phyloP scores from a whole-genome alignment of 257 asterid species.

The Gentiana dahurica region DNA sequence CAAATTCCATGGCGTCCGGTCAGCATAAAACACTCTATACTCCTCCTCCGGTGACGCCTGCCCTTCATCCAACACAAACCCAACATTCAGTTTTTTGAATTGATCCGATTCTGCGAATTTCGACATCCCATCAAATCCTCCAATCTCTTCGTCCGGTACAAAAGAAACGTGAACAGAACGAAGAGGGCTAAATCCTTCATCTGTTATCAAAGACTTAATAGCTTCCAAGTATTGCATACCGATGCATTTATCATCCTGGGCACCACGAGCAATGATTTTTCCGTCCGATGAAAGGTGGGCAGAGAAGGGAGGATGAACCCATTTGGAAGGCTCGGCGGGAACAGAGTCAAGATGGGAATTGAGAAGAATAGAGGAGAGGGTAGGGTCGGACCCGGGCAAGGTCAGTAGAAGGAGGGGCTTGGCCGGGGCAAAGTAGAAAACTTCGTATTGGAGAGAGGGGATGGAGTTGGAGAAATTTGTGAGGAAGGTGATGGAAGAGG shows the following conservation, averaged over 20 bases:
- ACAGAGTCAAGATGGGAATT: conserved; percentile 93
- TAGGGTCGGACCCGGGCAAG: conserved; percentile 64
- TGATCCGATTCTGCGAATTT: conserved; percentile 47
- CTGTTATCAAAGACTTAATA: conserved; percentile 25
- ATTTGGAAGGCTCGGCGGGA: conserved; percentile 79
- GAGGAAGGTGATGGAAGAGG: conserved; percentile 55
- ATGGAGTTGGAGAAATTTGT: conserved; percentile 50
- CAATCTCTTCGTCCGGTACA: conserved; percentile 86
- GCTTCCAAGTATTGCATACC: conserved; percentile 83
- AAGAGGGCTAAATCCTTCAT: conserved; percentile 26
- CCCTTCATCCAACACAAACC: conserved; percentile 89
- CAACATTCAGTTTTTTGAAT: conserved; percentile 53
- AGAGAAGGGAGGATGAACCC: conserved; percentile 70
- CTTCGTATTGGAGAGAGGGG: conserved; percentile 37
- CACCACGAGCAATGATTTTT: conserved; percentile 73
- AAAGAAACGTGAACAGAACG: conserved; percentile 53
- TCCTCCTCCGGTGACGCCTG: conserved; percentile 76
- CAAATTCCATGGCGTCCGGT: conserved; percentile 74
- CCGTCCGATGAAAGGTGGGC: conserved; percentile 53
- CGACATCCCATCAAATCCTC: conserved; percentile 84
- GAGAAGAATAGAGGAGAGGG: conserved; percentile 62
- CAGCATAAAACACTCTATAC: conserved; percentile 83
- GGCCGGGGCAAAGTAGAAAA: conserved; percentile 34
- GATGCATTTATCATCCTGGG: conserved; percentile 90
- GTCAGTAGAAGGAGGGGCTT: conserved; percentile 75